Conservation (phyloP, 768 basidiomycete species). For the Suillus weaverae region DNA sequence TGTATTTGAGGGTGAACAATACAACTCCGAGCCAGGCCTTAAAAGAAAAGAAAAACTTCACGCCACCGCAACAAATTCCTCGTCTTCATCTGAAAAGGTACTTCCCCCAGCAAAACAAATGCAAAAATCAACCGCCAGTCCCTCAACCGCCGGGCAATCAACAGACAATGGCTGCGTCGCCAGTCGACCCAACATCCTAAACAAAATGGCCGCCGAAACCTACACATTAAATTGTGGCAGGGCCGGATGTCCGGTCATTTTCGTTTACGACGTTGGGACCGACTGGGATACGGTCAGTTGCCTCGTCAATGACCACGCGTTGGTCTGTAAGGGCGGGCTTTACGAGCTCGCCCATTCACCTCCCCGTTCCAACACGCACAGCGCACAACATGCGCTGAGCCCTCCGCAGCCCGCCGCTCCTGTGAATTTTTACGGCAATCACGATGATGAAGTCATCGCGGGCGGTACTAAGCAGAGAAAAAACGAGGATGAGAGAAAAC, state of each 20-base stretch:
- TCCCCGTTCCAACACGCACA: not conserved
- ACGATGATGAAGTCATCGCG: not conserved
- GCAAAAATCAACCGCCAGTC: no score
- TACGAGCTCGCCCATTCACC: not conserved
- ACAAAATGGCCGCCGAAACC: no score
- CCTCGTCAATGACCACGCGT: not conserved
- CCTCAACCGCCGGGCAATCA: no score
- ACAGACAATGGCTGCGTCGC: no score
- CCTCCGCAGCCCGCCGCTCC: not conserved
- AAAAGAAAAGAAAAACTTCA: no score
- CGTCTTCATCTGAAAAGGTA: no score
- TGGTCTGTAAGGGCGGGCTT: not conserved
- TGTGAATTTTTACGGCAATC: not conserved
- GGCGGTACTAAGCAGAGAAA: constrained; percentile 28
- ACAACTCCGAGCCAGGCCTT: no score
- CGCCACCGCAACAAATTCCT: no score
- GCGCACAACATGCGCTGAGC: not conserved
- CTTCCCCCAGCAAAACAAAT: no score
- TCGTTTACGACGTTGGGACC: constrained; percentile 25
- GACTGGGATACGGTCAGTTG: not conserved
- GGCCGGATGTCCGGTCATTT: constrained; percentile 17
- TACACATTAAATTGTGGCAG: constrained; percentile 7
- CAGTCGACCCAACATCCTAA: no score
- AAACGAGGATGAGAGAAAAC: constrained; percentile 28
- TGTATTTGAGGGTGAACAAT: no score